Percentiles rank a stretch among this genome's conserved stretches.
These are phyloP conservation scores for Zelopaecilomyces penicillatus DNA, from an alignment of 2,329 filamentous ascomycete species.

Conservation along the genomic window DNA sequence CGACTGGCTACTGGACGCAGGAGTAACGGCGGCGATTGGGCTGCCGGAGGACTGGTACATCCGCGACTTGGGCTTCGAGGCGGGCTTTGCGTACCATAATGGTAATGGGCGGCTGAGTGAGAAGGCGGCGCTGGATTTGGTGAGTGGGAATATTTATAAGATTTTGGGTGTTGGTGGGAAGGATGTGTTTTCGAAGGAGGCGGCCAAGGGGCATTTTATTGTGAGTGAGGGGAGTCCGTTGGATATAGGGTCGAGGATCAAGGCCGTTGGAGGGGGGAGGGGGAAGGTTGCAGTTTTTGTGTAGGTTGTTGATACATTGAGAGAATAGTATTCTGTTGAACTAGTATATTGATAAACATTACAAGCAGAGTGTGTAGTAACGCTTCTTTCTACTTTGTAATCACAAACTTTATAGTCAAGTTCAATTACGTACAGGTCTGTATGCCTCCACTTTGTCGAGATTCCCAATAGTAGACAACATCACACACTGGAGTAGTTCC, in stretches of 20 bases:
- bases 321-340: no score
- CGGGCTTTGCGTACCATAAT: slow-evolving; percentile 52
- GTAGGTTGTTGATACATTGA: slow-evolving; percentile 8
- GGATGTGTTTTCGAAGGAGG: slow-evolving; percentile 14
- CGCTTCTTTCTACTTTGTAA: no score
- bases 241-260: slow-evolving; percentile 47
- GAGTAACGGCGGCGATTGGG: slow-evolving; percentile 50
- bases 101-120: slow-evolving; percentile 43
- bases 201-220: slow-evolving; percentile 42
- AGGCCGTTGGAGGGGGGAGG: slow-evolving; percentile 37
- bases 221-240: slow-evolving; percentile 56
- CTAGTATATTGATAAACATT: no score
- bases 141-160: slow-evolving; percentile 48
- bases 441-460: no score
- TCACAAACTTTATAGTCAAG: no score
- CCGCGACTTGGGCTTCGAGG: slow-evolving; percentile 49
- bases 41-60: slow-evolving; percentile 55
- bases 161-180: slow-evolving; percentile 41
- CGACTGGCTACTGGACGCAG: slow-evolving; percentile 48
- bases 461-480: no score
- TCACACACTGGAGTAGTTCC: no score
- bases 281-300: slow-evolving; percentile 28
- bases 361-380: no score
- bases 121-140: slow-evolving; percentile 46
- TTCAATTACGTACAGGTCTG: no score